Percentiles rank a stretch among this genome's conserved stretches.
Evolutionary conservation across 495 filamentous ascomycete species (phyloP).

Genomic region (Talaromyces ruber): DNA sequence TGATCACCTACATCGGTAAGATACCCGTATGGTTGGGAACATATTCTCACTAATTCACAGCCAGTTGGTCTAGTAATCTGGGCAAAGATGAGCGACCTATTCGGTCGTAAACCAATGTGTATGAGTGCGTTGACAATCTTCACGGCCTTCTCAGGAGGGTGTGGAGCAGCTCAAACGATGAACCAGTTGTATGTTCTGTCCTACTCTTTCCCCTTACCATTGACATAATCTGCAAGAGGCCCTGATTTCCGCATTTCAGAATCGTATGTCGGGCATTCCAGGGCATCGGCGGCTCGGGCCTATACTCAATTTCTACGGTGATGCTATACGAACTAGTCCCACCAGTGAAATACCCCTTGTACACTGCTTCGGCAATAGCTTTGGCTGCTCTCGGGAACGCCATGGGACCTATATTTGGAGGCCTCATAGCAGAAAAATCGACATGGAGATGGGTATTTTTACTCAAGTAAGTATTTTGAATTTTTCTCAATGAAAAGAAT

Average conservation of each 20-base stretch:
- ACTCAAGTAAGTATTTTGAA: conserved; percentile 15
- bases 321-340: conserved; percentile 45
- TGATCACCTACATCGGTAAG: conserved; percentile 44
- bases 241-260: conserved; percentile 11
- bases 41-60: not conserved
- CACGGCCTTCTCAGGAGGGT: conserved; percentile 44
- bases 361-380: conserved; percentile 6
- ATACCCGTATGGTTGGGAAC: conserved; percentile 8
- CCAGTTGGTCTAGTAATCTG: conserved; percentile 46
- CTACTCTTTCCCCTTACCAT: conserved; percentile 7
- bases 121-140: conserved; percentile 43
- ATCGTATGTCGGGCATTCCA: conserved; percentile 45
- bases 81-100: conserved; percentile 48
- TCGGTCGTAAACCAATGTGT: conserved; percentile 40
- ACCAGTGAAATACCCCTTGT: conserved; percentile 5
- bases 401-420: conserved; percentile 38
- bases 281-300: conserved; percentile 42
- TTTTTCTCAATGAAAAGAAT: not conserved
- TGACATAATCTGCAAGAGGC: not conserved
- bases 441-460: conserved; percentile 42
- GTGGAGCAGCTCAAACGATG: conserved; percentile 39
- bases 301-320: conserved; percentile 44
- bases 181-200: conserved; percentile 34
- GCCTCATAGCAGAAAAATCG: conserved; percentile 23
- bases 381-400: conserved; percentile 14